Evolutionary conservation across 202 grass and related monocot species (phyloP).

Genomic region (Schoenoplectus tabernaemontani): DNA sequence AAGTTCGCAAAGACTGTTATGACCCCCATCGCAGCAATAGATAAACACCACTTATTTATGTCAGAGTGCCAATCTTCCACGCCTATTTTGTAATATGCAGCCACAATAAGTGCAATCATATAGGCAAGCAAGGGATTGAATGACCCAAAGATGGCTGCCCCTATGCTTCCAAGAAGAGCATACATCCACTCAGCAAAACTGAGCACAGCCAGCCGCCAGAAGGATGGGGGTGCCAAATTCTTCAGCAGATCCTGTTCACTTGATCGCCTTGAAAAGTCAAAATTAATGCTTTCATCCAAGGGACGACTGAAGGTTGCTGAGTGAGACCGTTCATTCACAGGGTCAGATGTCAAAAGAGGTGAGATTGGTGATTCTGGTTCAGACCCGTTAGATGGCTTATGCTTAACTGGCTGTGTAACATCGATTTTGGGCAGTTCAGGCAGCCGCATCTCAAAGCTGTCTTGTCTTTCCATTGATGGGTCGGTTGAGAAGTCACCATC

Average conservation of each 20-base stretch:
- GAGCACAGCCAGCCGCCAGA: constrained; percentile 82
- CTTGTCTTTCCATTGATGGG: constrained; percentile 81
- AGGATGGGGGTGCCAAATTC: constrained; percentile 51
- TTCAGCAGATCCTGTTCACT: constrained; percentile 21
- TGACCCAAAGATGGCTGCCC: constrained; percentile 89
- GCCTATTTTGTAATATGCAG: constrained; percentile 74
- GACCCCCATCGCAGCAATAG: constrained; percentile 84
- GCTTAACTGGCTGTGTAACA: constrained; percentile 39
- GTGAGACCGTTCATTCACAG: constrained; percentile 88
- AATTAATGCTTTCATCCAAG: constrained; percentile 55
- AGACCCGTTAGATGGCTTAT: constrained; percentile 62
- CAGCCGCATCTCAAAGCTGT: constrained; percentile 81
- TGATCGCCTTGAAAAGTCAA: constrained; percentile 19
- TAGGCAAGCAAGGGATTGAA: constrained; percentile 99
- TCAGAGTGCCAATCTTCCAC: constrained; percentile 53
- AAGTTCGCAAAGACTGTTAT: constrained; percentile 93
- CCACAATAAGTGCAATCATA: constrained; percentile 82
- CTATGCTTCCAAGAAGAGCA: constrained; percentile 78
- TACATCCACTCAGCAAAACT: constrained; percentile 91
- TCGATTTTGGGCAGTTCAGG: constrained; percentile 97
- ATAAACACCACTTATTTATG: constrained; percentile 78
- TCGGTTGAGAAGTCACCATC: constrained; percentile 48
- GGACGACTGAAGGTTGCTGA: constrained; percentile 90
- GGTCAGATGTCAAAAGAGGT: constrained; percentile 84
- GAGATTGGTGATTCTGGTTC: constrained; percentile 95